These are phyloP conservation scores for Carex arenaria DNA, from an alignment of 202 grass and related monocot genomes.

Conservation along the genomic window DNA sequence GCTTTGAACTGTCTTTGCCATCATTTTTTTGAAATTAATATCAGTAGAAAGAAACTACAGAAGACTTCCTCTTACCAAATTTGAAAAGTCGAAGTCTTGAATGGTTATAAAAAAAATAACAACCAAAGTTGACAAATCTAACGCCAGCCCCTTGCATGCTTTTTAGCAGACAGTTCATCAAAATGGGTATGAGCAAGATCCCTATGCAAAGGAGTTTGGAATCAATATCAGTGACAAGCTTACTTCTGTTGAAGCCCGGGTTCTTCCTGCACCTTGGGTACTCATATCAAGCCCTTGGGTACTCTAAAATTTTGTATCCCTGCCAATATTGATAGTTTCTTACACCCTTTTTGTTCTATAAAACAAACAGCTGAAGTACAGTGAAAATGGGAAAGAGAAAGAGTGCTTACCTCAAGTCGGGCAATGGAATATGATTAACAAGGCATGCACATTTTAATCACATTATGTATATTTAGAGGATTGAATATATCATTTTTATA, in stretches of 20 bases:
- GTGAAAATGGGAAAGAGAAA: conserved; percentile 96
- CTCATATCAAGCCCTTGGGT: background rate
- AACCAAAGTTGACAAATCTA: conserved; percentile 5
- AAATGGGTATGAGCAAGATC: conserved; percentile 94
- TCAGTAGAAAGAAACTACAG: background rate
- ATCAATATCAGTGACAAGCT: conserved; percentile 97
- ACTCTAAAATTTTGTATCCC: background rate
- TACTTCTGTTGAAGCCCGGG: conserved; percentile 89
- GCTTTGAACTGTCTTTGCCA: background rate
- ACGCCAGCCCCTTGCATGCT: background rate
- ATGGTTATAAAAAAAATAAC: too few relatives aligned
- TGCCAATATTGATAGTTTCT: conserved; percentile 20
- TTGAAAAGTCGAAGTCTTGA: background rate
- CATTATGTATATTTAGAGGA: background rate
- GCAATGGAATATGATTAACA: conserved; percentile 99
- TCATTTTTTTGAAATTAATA: background rate
- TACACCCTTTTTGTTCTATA: background rate
- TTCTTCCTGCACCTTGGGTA: conserved; percentile 99
- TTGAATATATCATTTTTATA: background rate
- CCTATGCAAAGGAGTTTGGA: conserved; percentile 96
- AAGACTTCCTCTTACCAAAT: background rate
- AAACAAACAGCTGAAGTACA: conserved; percentile 68
- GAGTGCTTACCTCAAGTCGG: conserved; percentile 98
- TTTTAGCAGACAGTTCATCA: conserved; percentile 90
- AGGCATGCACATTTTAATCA: conserved; percentile 39